Evolutionary conservation across 75 land plant species (phyloP), one percentile per base, ranked within the genome.

Genomic region (Ceratopteris richardii): DNA sequence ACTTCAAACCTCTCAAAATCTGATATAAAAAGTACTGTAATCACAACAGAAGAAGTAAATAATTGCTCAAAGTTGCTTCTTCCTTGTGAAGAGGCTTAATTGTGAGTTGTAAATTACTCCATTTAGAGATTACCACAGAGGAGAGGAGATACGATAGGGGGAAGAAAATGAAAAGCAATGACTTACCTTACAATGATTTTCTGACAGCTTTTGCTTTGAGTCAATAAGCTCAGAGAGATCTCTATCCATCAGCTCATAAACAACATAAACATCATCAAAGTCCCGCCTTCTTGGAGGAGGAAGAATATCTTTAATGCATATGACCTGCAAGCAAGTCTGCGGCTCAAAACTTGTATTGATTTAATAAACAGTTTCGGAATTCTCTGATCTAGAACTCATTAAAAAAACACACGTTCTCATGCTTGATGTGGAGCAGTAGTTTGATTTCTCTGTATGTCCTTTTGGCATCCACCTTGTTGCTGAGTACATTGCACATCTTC

Each of bases 11-110:
- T 19, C 94, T 80, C 65, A 88, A 80, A 56, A 89, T 56, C 72
- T 89, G 95, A 26, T 87, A 87, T 39, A 87, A 55, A 40, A 87
- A 87, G 54, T 87, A 87, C 84, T 84, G 92, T 66, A 73, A 9
- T 44, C 12, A 44, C 31, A 24, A 44, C 20, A 51, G 18, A 19
- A 51, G 11, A 51, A 7, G 18, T 4, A 5, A 13, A 6, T 48
- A 21, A 17, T 17, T 17, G 51, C 28, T 3, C 57, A 31, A 29
- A 31, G 33, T 55, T 21, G 28, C n/a, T n/a, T n/a, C n/a, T n/a
- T n/a, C n/a, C n/a, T 24, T 6, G 57, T 12, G 26, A 31, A 55
- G 16, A 29, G 28, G 33, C 4, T 31, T 16, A 11, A 7, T 55
- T 18, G 29, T 3, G 6, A 55, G 33, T 24, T 31, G 28, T 31